Base-by-base conservation (phyloP, 106 monocot species). In the Dioscorea zingiberensis region DNA sequence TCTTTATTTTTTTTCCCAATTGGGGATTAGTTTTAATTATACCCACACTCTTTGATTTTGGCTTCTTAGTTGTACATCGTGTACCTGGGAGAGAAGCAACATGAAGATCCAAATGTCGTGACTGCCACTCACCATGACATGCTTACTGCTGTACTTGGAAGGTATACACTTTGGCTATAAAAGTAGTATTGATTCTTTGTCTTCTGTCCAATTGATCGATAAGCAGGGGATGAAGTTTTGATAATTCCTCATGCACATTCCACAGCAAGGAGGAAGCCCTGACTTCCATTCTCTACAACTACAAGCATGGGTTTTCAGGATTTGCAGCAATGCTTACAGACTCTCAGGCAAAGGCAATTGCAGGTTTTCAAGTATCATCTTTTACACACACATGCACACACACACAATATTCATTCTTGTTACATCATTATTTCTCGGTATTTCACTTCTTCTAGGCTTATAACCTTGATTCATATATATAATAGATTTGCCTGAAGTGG, bases 11-110 rank as follows among this genome's bases (percentile, higher is more conserved):
- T 38, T 38, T 6, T 38, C 4, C 10, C 1, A n/a, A n/a, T n/a
- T 38, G 6, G 38, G 38, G 38, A 38, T 38, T 38, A 38, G 4
- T 38, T 6, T 38, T 38, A 0, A 38, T 38, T 38, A 38, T 38
- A 38, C 10, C 38, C 4, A 38, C 10, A 38, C 30, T 30, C 30
- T 3, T 10, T 38, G 38, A 38, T 38, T 38, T 38, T 38, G 38
- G 9, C 10, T 38, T 58, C 28, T 2, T 71, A 77, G 81, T 57
- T 73, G 27, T 77, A 76, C 44, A 76, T 81, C 13, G 80, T 72
- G 7, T 76, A 81, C 55, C 56, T 81, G 74, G 80, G 80, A 24
- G 80, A 81, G 19, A 76, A 65, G 54, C 63, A 60, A n/a, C 59
- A 72, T 23, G 64, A 72, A 8, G 72, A 81, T 54, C 76, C 81